Evolutionary conservation across 345 rosid species (phyloP).

Genomic region (Noccaea caerulescens): DNA sequence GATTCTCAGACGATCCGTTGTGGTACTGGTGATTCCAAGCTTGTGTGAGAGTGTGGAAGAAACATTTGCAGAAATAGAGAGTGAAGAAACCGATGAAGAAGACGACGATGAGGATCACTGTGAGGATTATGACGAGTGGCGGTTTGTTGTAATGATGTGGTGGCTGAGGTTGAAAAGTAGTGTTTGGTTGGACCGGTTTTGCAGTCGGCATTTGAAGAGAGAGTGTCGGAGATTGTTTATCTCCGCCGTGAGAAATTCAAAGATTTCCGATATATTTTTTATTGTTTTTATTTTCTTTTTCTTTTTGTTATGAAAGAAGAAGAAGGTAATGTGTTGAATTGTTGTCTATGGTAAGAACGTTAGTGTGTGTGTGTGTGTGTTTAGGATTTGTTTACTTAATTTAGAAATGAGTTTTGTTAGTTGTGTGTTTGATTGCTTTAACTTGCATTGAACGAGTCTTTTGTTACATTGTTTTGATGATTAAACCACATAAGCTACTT

Average conservation of each 20-base stretch:
- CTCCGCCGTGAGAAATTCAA: constrained; percentile 46
- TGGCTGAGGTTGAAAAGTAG: constrained; percentile 1
- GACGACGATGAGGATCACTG: constrained; percentile 56
- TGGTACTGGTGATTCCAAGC: constrained; percentile 49
- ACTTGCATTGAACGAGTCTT: constrained; percentile 46
- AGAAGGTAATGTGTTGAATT: background rate
- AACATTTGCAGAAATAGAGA: constrained; percentile 62
- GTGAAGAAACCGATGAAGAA: constrained; percentile 69
- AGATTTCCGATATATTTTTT: constrained; percentile 7
- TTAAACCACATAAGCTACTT: constrained; percentile 30
- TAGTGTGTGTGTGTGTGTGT: constrained; percentile 19
- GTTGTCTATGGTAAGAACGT: constrained; percentile 17
- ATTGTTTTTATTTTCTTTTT: background rate
- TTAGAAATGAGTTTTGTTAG: constrained; percentile 37
- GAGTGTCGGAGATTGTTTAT: constrained; percentile 53
- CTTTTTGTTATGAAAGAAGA: background rate
- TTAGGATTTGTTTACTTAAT: constrained; percentile 36
- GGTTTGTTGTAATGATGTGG: constrained; percentile 41
- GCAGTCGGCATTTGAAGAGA: constrained; percentile 48
- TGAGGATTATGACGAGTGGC: constrained; percentile 53
- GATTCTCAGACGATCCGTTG: constrained; percentile 37
- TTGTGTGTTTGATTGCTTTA: constrained; percentile 33
- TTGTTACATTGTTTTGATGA: constrained; percentile 32
- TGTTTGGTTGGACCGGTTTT: background rate
- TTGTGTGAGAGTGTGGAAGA: constrained; percentile 48